Evolutionary conservation across 106 monocot genomes (phyloP).

Genomic region (Gastrodia elata): DNA sequence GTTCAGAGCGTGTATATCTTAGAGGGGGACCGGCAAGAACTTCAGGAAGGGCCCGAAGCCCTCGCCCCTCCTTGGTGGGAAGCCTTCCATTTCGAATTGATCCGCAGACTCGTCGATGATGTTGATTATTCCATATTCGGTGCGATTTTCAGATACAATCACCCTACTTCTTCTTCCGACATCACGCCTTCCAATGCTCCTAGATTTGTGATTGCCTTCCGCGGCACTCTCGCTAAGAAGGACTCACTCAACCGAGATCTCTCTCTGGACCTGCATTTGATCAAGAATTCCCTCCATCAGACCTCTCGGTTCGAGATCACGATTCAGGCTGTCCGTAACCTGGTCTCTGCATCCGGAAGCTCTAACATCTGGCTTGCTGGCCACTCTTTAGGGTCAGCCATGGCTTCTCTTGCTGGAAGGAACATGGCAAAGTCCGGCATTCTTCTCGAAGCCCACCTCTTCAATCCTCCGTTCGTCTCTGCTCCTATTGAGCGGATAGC

Average conservation of each 20-base stretch:
- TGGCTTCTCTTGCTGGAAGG: slow-evolving; percentile 67
- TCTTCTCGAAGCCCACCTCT: slow-evolving; percentile 63
- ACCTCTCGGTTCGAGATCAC: slow-evolving; percentile 60
- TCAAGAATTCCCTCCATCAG: slow-evolving; percentile 60
- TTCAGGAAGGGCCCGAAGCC: slow-evolving; percentile 25
- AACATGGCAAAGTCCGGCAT: slow-evolving; percentile 64
- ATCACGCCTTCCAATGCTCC: slow-evolving; percentile 32
- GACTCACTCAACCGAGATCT: slow-evolving; percentile 59
- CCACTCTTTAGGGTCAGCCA: slow-evolving; percentile 76
- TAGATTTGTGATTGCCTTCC: slow-evolving; percentile 67
- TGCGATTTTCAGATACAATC: slow-evolving; percentile 61
- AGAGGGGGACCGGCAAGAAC: slow-evolving; percentile 74
- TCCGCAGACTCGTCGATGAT: slow-evolving; percentile 65
- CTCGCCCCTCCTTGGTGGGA: slow-evolving; percentile 88
- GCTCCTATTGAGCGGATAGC: slow-evolving; percentile 82
- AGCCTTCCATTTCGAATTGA: slow-evolving; percentile 67
- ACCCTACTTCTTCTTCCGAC: slow-evolving; percentile 12
- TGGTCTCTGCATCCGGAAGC: slow-evolving; percentile 34
- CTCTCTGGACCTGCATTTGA: slow-evolving; percentile 48
- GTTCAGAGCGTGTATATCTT: slow-evolving; percentile 76
- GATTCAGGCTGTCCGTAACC: slow-evolving; percentile 61
- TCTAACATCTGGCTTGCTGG: slow-evolving; percentile 79
- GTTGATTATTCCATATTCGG: slow-evolving; percentile 78
- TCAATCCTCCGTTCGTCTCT: slow-evolving; percentile 79
- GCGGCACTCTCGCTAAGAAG: slow-evolving; percentile 66